Percentiles rank a stretch among this genome's conserved stretches.
Conservation (phyloP, 2,329 filamentous ascomycete genomes). For the Penicillium sp. region DNA sequence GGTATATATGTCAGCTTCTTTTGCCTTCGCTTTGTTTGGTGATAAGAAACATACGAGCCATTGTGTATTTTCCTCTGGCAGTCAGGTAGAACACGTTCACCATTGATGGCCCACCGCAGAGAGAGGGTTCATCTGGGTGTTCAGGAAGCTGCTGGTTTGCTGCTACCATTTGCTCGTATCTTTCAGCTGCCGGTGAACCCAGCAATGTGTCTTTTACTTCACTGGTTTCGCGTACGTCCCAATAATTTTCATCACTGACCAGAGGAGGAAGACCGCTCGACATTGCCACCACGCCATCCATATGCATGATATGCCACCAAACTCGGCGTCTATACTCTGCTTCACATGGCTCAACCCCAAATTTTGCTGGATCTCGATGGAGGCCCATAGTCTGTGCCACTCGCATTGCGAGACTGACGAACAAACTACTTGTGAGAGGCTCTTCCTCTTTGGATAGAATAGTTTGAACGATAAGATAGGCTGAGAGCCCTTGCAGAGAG, state of each 20-base stretch:
- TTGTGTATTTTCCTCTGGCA: conserved; percentile 46
- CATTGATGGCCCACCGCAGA: conserved; percentile 43
- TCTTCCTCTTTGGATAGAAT: conserved; percentile 51
- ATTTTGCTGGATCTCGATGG: conserved; percentile 50
- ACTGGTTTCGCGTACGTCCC: conserved; percentile 48
- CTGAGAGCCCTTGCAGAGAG: conserved; percentile 46
- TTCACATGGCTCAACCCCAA: conserved; percentile 46
- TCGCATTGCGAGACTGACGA: conserved; percentile 48
- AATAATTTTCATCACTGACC: conserved; percentile 49
- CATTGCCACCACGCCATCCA: conserved; percentile 51
- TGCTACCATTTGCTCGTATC: conserved; percentile 38
- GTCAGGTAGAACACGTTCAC: conserved; percentile 46
- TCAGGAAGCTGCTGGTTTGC: conserved; percentile 36
- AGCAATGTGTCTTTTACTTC: conserved; percentile 49
- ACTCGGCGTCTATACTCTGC: conserved; percentile 47
- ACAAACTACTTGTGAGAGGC: conserved; percentile 49
- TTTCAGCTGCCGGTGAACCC: conserved; percentile 38
- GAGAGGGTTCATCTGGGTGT: conserved; percentile 41
- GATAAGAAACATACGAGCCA: conserved; percentile 40
- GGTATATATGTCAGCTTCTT: conserved; percentile 1
- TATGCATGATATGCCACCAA: conserved; percentile 52
- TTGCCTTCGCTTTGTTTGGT: background rate
- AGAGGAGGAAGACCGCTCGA: conserved; percentile 50
- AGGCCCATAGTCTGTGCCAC: conserved; percentile 51
- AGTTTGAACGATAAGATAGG: conserved; percentile 49